Base-by-base conservation (phyloP, 2,329 filamentous ascomycete species). In the Apiospora phragmitis region DNA sequence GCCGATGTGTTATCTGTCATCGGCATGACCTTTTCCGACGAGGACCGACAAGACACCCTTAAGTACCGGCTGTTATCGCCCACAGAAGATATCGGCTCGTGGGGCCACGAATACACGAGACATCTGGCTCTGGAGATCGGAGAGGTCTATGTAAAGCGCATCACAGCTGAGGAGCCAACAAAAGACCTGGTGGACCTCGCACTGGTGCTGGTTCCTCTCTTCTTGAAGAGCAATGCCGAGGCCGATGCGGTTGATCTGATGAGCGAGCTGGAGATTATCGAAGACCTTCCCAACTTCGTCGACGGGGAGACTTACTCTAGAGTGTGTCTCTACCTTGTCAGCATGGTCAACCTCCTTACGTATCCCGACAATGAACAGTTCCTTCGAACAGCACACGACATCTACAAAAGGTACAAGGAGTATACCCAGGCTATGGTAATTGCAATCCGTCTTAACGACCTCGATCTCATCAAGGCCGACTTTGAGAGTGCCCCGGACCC, bases 11-110 rank as follows among this genome's bases (percentile, higher is more conserved):
- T 99, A 68, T 99, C 96, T 18, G 96, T 99, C 67, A 93, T 99
- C 76, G 96, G 95, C 73, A 99, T 99, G 96, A 99, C 96, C 69
- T 98, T 95, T 81, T 97, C 95, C 67, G 95, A 98, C 79, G 96
- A 98, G 83, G 94, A 97, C 78, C 91, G 94, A 81, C 90, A 97
- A 83, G 96, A 99, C 82, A 98, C 96, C 67, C 89, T 99, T 78
- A 98, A 97, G 84, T 99, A 96, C 85, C 91, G 96, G 75, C 88
- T 99, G 68, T 88, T 98, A 72, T 92, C 95, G 45, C 94, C 95
- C 41, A 93, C 94, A 49, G 91, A 94, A 81, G 96, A 99, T 82
- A 94, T 99, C 78, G 93, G 92, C 70, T 97, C 95, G 7, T 99
- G 96, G 96, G 96, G 96, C 71, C 97, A 99, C 81, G 96, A 99